Conservation (phyloP, 495 filamentous ascomycete species). For the Penicillium psychrofluorescens region DNA sequence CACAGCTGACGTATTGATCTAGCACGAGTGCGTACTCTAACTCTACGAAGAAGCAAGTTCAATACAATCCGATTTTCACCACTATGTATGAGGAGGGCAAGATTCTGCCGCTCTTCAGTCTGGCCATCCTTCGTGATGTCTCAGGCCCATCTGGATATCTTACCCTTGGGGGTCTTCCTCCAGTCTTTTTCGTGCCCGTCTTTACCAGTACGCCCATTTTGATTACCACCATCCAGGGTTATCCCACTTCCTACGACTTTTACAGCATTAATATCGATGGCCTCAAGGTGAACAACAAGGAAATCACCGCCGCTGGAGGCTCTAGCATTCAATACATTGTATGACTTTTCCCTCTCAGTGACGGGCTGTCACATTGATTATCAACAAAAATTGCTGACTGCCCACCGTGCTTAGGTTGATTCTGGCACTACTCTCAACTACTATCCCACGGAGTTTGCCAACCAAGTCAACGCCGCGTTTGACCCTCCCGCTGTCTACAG, state of each 20-base stretch:
- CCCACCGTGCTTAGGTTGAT: constrained; percentile 20
- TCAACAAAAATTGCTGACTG: too few relatives aligned
- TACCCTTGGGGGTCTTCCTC: constrained; percentile 48
- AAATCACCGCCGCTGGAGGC: constrained; percentile 10
- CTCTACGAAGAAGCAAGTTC: constrained; percentile 14
- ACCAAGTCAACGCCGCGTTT: constrained; percentile 45
- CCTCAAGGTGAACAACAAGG: constrained; percentile 22
- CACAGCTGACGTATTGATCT: neutral
- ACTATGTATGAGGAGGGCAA: constrained; percentile 45
- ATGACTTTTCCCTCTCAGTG: constrained; percentile 8
- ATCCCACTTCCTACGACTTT: constrained; percentile 22
- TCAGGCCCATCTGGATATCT: constrained; percentile 26
- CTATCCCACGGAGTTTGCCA: constrained; percentile 34
- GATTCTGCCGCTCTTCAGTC: constrained; percentile 46
- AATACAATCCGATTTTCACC: constrained; percentile 52
- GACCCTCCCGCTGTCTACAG: constrained; percentile 44
- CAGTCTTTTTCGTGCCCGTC: constrained; percentile 20
- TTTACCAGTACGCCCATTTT: constrained; percentile 35
- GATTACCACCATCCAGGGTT: constrained; percentile 11
- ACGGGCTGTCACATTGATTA: too few relatives aligned
- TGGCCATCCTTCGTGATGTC: constrained; percentile 23
- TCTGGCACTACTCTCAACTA: constrained; percentile 36
- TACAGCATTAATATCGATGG: constrained; percentile 36
- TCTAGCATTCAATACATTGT: constrained; percentile 15
- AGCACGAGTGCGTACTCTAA: constrained; percentile 35